Evolutionary conservation across 2,329 filamentous ascomycete species (phyloP).

Genomic region (Penicillium griseofulvum): DNA sequence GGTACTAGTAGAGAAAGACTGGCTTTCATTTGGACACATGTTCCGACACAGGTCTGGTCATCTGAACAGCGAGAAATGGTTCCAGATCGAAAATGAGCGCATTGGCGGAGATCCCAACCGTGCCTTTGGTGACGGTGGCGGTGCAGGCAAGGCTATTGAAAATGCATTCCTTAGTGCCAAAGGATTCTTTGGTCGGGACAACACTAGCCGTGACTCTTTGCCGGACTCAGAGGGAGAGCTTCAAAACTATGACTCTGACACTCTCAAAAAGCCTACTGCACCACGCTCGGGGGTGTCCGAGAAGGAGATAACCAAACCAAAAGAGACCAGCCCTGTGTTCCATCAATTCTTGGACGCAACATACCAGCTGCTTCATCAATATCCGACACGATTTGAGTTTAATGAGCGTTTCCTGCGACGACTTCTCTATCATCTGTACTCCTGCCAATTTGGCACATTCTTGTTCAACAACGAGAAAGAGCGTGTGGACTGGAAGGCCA

Average conservation of each 20-base stretch:
- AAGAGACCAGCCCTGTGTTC: conserved; percentile 92
- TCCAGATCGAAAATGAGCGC: conserved; percentile 77
- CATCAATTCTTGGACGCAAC: conserved; percentile 96
- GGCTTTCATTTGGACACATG: conserved; percentile 97
- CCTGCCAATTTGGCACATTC: conserved; percentile 96
- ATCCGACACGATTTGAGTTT: conserved; percentile 89
- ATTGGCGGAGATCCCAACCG: conserved; percentile 55
- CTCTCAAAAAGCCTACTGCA: conserved; percentile 36
- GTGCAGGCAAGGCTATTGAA: conserved; percentile 71
- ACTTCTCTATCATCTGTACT: conserved; percentile 88
- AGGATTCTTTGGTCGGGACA: conserved; percentile 82
- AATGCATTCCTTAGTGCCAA: conserved; percentile 81
- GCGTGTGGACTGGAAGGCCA: conserved; percentile 66
- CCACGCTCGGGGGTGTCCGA: conserved; percentile 46
- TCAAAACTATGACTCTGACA: conserved; percentile 50
- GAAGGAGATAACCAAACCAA: conserved; percentile 69
- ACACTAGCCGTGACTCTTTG: conserved; percentile 62
- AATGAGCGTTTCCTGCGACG: conserved; percentile 90
- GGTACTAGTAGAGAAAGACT: conserved; percentile 92
- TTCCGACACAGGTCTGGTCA: conserved; percentile 90
- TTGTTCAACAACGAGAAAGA: conserved; percentile 94
- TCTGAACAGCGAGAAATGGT: conserved; percentile 91
- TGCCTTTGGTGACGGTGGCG: conserved; percentile 41
- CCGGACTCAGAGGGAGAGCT: conserved; percentile 60
- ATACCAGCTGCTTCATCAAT: conserved; percentile 82